These are phyloP conservation scores for Akebia trifoliata DNA, from an alignment of 164 flowering plant genomes.

Conservation along the genomic window DNA sequence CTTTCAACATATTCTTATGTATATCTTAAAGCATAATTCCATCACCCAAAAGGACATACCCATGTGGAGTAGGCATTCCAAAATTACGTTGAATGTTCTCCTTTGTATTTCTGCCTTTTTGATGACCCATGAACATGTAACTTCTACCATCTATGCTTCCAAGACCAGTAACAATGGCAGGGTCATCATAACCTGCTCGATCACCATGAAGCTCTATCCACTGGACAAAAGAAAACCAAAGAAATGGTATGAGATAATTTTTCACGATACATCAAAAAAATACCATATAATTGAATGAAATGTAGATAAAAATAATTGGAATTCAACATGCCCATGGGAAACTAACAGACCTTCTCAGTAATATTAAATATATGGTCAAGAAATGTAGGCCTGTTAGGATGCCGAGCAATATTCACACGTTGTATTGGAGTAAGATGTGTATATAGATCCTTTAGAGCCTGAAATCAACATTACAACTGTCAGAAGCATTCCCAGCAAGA, in stretches of 20 bases:
- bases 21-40: not conserved
- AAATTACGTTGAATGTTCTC: constrained; percentile 93
- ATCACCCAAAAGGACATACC: constrained; percentile 43
- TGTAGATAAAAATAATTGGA: not conserved
- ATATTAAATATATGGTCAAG: constrained; percentile 89
- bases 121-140: constrained; percentile 96
- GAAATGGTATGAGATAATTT: not conserved
- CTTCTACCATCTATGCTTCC: constrained; percentile 78
- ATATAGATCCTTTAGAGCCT: constrained; percentile 77
- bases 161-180: constrained; percentile 89
- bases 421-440: constrained; percentile 83
- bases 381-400: constrained; percentile 92
- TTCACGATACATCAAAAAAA: not conserved
- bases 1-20: not conserved
- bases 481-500: not conserved
- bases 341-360: constrained; percentile 73
- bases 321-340: not conserved
- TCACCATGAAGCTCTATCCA: constrained; percentile 99
- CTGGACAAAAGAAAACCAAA: constrained; percentile 34
- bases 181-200: constrained; percentile 95
- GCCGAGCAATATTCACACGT: constrained; percentile 86
- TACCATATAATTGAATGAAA: not conserved
- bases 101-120: constrained; percentile 93
- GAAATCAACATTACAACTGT: constrained; percentile 27
- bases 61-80: constrained; percentile 99